Base-by-base conservation (phyloP, 108 stramenopile species). In the Chaetoceros tenuissimus region DNA sequence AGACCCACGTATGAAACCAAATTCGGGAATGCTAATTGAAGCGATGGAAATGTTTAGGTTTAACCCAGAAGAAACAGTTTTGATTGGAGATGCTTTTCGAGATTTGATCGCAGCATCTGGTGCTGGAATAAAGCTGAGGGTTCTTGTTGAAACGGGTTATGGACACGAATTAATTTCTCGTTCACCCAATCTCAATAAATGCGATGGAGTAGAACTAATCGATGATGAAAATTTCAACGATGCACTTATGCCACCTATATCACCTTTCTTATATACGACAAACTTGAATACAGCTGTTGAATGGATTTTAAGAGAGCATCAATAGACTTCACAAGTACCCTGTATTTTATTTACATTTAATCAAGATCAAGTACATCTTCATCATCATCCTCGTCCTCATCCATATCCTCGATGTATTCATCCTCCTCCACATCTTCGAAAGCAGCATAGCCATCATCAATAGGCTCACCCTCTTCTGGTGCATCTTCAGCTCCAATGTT, bases 401-500 rank as follows among this genome's bases (percentile, higher is more conserved):
- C 71, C 44, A 53, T 67, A 23, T 73, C 64, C 46, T 48, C 29
- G 24, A 62, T 63, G 3, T 60, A 67, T 3, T 50, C 64, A 24
- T 30, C 62, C 16, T 60, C 48, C 24, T 73, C 74, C 17, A 49
- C 53, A 28, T 64, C 46, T 51, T 44, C 68, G n/a, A 34, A 44
- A 13, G 62, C 65, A n/a, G 51, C 74, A 21, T 40, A 28, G 0
- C 46, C 44, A 43, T 66, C 73, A 8, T 64, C 62, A 44, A 80
- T 49, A 2, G 63, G 55, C 5, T 64, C 75, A 21, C 76, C 84
- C 29, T 60, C 80, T 8, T 71, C 80, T 0, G 63, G 64, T 0
- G 58, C 65, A 63, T 87, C 89, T 29, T 84, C 85, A 5, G 69
- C 67, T 26, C 56, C 84, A 70, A 91, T 78, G 52, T 91, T 91